These are phyloP conservation scores for Thielaviopsis punctulata DNA, from an alignment of 2,329 filamentous ascomycete species.

Conservation along the genomic window DNA sequence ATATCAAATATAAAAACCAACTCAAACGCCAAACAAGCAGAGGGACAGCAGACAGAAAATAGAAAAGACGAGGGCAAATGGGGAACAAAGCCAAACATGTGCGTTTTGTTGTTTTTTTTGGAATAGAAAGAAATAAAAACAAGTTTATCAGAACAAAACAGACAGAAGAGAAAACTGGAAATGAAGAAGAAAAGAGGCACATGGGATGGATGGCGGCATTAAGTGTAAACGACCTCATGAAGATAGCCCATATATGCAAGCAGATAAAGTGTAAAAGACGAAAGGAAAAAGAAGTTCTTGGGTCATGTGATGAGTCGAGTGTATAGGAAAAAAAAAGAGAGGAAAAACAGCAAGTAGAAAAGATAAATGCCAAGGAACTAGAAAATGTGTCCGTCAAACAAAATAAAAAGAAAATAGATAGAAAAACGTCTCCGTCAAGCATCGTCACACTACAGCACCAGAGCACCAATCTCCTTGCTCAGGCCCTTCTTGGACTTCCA, in stretches of 20 bases:
- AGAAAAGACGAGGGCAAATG: background rate
- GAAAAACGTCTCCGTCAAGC: background rate
- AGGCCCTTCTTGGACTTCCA: constrained; percentile 46
- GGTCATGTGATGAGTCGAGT: background rate
- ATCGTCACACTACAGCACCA: constrained; percentile 22
- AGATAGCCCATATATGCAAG: background rate
- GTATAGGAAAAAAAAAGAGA: constrained; percentile 3
- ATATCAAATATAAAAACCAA: background rate
- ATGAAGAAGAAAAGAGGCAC: background rate
- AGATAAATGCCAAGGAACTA: background rate
- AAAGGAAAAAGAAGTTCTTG: background rate
- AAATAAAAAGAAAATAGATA: background rate
- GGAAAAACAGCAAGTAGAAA: background rate
- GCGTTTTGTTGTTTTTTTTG: background rate
- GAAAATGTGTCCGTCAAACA: background rate
- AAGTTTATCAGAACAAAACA: constrained; percentile 6
- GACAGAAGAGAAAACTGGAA: constrained; percentile 1
- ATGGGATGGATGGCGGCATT: background rate
- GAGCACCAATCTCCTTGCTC: constrained; percentile 29
- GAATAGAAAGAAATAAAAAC: constrained; percentile 9
- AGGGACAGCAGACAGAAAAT: background rate
- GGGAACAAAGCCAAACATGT: background rate
- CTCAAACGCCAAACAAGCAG: background rate
- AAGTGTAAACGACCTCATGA: background rate
- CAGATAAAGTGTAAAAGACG: background rate